Evolutionary conservation across 805 yeast genomes (phyloP), one percentile per base, ranked within the genome.

Genomic region (Candida montana): DNA sequence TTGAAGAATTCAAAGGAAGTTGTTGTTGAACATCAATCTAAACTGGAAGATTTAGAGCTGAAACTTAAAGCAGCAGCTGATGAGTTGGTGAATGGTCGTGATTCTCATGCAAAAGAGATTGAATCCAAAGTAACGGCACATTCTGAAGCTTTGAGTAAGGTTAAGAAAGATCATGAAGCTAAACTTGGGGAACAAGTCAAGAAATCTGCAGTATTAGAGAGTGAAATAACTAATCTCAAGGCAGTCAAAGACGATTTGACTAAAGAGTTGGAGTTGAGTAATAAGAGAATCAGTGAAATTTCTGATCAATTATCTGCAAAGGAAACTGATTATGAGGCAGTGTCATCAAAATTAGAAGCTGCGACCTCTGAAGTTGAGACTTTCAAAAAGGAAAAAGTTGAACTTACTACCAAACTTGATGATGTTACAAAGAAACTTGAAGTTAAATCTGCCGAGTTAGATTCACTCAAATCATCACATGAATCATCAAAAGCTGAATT

Each of bases 61-160:
- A 42, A 49, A 2, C 35, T 47, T 31, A 44, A 46, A 21, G 35
- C 43, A 3, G 28, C 35, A 8, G 35, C 27, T 11, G 34, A 39
- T 11, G 39, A 42, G 11, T 6, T 33, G 10, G 24, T 23, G 10
- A 27, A 21, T 5, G 17, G 43, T 23, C 41, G 36, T 19, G 49
- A 44, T 9, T 20, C 36, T 2, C 49, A 51, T 18, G 32, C 47
- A 20, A 31, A 20, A 7, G 52, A 48, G 31, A 26, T 52, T 9
- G 2, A 35, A 12, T 10, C 32, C 2, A 37, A 13, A 12, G 7
- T 17, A 6, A 26, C 21, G 5, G 13, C 21, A 8, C 40, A 41
- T 9, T 16, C 33, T 7, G 13, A 12, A n/a, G 34, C 27, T n/a
- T 5, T 34, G 9, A 26, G 21, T 13, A 20, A 29, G 2, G 19